A percentile compares a stretch with the other conserved stretches of the same genome.
These are phyloP conservation scores for Arthrobotrys entomopaga DNA, from an alignment of 2,329 filamentous ascomycete species.

Conservation along the genomic window DNA sequence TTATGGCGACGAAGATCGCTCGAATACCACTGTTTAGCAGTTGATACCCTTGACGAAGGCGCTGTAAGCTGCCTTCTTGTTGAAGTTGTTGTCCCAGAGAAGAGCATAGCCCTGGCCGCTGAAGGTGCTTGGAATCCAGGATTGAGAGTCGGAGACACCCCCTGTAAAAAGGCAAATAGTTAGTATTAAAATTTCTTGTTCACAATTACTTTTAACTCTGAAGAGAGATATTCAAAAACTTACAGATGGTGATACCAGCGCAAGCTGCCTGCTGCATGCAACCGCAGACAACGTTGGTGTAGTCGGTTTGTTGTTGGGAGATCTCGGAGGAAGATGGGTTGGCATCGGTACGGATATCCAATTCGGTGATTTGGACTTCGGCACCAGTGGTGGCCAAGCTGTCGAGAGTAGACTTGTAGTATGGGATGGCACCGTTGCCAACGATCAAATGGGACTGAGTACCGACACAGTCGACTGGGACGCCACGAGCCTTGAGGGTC, in stretches of 20 bases:
- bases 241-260: conserved; percentile 73
- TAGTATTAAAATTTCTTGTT: conserved; percentile 4
- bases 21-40: conserved; percentile 48
- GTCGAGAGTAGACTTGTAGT: conserved; percentile 64
- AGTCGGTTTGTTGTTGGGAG: conserved; percentile 57
- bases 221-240: conserved; percentile 9
- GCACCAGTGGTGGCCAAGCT: conserved; percentile 66
- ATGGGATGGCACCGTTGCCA: conserved; percentile 63
- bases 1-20: not conserved
- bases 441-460: conserved; percentile 68
- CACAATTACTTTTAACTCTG: not conserved
- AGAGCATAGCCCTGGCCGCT: conserved; percentile 66
- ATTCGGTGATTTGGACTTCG: conserved; percentile 74
- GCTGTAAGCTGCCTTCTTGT: conserved; percentile 67
- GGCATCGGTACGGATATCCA: conserved; percentile 72
- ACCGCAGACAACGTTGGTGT: conserved; percentile 65
- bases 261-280: conserved; percentile 71
- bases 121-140: conserved; percentile 65
- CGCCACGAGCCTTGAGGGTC: conserved; percentile 70
- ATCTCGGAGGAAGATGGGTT: conserved; percentile 65
- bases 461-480: conserved; percentile 74
- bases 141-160: conserved; percentile 65
- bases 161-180: conserved; percentile 22
- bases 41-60: conserved; percentile 63
- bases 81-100: conserved; percentile 68